Evolutionary conservation across 2,329 filamentous ascomycete genomes (phyloP), one percentile per base, ranked within the genome.

Genomic region (Fusarium papillatum): DNA sequence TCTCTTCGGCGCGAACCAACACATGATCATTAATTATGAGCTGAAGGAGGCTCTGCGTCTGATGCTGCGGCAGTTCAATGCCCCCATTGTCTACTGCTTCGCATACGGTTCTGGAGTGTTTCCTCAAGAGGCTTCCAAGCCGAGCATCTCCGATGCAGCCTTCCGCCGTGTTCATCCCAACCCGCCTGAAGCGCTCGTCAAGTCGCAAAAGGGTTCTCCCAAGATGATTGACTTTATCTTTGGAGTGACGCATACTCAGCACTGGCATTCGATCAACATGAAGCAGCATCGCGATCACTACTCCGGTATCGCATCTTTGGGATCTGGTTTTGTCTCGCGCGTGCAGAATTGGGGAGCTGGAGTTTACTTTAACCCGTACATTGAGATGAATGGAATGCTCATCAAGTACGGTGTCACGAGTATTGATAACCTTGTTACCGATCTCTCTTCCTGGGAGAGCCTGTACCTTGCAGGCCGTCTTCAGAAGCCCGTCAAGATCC

Each of bases 181-280:
- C 72, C 93, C 96, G 2, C 95, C 95, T 1, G 88, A 92, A 64
- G 95, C 95, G 1, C 93, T 98, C 10, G 88, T 94, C 76, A 95
- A 95, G 77, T 94, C 95, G 77, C 96, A 98, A 84, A 93, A 95
- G 79, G 95, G 95, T 36, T 92, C 93, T 1, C 95, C 95, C 16
- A 98, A 98, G 86, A 98, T 98, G 93, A 98, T 99, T 75, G 97
- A 99, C 85, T 98, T 99, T 83, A 97, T 99, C 78, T 97, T 99
- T 82, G 97, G 96, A 31, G 96, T 98, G 14, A 95, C 95, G 1
- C 95, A 98, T 83, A 95, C 94, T 2, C 94, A 99, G 82, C 97
- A 99, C 85, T 99, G 96, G 95, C 97, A 99, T 85, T 96, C 94
- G 39, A 88, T 99, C 72, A 99, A 99, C 81, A 88, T 99, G 78